Evolutionary conservation across 139 green algal species (phyloP).

Genomic region (Tetraselmis striata): DNA sequence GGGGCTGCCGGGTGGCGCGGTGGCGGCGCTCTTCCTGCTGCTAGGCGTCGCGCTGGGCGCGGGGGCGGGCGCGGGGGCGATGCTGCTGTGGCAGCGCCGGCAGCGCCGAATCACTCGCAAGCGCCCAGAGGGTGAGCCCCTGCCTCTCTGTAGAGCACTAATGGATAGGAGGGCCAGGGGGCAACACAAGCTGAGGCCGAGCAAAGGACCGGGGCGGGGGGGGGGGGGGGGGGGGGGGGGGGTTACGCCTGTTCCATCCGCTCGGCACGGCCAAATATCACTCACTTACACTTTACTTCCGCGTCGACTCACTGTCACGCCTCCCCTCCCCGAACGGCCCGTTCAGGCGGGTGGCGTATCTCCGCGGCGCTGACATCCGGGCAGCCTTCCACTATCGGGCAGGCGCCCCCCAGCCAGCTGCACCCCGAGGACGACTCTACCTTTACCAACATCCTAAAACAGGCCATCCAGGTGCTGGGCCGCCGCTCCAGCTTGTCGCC

Average conservation of each 20-base stretch:
- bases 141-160: neutral
- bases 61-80: neutral
- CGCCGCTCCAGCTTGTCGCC: neutral
- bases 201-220: neutral
- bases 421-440: neutral
- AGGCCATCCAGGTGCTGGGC: neutral
- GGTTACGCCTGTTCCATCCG: too few species aligned
- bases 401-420: neutral
- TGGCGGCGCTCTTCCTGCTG: neutral
- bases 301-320: neutral
- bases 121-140: neutral
- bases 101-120: neutral
- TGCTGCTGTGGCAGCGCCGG: neutral
- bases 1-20: neutral
- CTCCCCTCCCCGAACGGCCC: neutral
- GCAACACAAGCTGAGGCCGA: neutral
- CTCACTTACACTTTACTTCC: neutral
- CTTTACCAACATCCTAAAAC: neutral
- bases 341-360: neutral
- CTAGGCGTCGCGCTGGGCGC: neutral
- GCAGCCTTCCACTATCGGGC: neutral
- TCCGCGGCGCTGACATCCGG: neutral
- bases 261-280: too few species aligned
- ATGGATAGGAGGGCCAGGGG: too few species aligned
- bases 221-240: too few species aligned